Base-by-base conservation (phyloP, 331 rosid genomes). In the Pyrus hybrid region DNA sequence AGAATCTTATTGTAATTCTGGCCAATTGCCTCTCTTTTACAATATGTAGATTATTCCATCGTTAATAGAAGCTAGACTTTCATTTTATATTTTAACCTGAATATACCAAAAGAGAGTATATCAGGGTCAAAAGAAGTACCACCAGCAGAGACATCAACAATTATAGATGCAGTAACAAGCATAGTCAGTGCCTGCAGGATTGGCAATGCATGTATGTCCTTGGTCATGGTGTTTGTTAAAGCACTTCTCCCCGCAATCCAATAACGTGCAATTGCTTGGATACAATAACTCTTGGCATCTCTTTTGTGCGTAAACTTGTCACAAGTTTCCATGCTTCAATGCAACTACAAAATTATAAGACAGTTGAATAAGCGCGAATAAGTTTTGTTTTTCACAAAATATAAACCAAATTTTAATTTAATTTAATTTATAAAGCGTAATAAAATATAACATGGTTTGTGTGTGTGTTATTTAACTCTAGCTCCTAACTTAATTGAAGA, bases 231-330 rank as follows among this genome's bases (percentile, higher is more conserved):
- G 32, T 47, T 74, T 74, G 5, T 18, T 45, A 61, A 29, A 63
- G 43, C 77, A 74, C 23, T 29, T 72, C 18, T 72, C 3, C 63
- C 70, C 77, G 67, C 77, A 63, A 6, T 28, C 29, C 17, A 4
- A 5, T 8, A 45, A 35, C 10, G 51, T 20, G 18, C 70, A 73
- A 0, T 54, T 67, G 20, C 70, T 63, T 3, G 4, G 5, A 12
- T 63, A 74, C 18, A 74, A 2, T n/a, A 9, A 2, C 37, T 74
- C 62, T 13, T 63, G 35, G 62, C 77, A 74, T 74, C 70, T 74
- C 14, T 6, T 63, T 17, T 74, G 77, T 43, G 66, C 75, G 33
- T 53, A 54, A 53, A 1, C 75, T 70, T 56, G 63, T 26, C 18
- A 25, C 13, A 41, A 4, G 13, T n/a, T 37, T 43, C 58, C 68